These are phyloP conservation scores for Beta corolliflora DNA, from an alignment of 179 eudicot species.

Conservation along the genomic window DNA sequence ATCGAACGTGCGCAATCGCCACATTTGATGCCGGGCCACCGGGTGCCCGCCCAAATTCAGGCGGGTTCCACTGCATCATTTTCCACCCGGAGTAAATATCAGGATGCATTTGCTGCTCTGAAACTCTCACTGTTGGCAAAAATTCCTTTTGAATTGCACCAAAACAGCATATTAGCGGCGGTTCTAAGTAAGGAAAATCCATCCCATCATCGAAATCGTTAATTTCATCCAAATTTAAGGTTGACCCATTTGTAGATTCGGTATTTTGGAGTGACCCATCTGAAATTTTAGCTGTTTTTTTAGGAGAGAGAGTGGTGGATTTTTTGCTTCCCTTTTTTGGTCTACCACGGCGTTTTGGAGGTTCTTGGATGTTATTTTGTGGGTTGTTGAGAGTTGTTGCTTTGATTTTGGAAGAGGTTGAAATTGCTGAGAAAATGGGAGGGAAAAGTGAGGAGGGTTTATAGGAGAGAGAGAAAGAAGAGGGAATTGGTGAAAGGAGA, in stretches of 20 bases:
- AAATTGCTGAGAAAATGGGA: background rate
- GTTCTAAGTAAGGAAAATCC: constrained; percentile 61
- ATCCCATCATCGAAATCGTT: constrained; percentile 52
- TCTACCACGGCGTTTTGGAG: constrained; percentile 39
- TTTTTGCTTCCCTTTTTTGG: constrained; percentile 32
- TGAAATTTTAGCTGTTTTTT: constrained; percentile 17
- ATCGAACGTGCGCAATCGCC: constrained; percentile 71
- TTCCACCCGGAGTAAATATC: constrained; percentile 88
- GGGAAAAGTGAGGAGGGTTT: constrained; percentile 4
- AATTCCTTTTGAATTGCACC: constrained; percentile 87
- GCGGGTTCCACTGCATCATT: constrained; percentile 90
- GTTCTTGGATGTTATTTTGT: constrained; percentile 23
- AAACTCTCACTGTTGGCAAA: constrained; percentile 67
- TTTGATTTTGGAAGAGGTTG: constrained; percentile 12
- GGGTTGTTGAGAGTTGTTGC: constrained; percentile 15
- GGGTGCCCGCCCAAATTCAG: constrained; percentile 78
- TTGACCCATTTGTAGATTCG: constrained; percentile 26
- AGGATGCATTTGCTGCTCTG: constrained; percentile 75
- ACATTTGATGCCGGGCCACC: constrained; percentile 86
- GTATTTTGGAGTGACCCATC: constrained; percentile 23
- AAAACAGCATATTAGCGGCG: constrained; percentile 85
- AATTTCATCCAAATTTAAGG: background rate
- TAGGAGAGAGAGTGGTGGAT: background rate
- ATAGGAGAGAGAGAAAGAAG: constrained; percentile 19
- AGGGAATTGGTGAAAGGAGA: constrained; percentile 22